phyloP scores from a whole-genome alignment of 2,329 filamentous ascomycete species.

The Sclerotinia minor region DNA sequence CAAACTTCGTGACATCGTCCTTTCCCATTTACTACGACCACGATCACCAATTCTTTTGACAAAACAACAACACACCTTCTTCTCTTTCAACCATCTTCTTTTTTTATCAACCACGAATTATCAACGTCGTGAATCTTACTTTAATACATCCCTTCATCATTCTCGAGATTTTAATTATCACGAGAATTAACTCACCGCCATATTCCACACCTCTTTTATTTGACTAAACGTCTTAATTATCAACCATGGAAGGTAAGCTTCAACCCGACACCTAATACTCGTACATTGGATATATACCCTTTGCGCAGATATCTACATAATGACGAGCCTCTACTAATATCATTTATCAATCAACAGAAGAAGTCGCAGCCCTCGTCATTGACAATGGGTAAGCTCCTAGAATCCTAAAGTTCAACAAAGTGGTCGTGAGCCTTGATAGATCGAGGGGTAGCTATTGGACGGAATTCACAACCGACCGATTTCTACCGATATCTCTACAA shows the following conservation, averaged over 20 bases:
- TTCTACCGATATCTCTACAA: slow-evolving; percentile 24
- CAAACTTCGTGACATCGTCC: slow-evolving; percentile 25
- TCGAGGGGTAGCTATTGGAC: slow-evolving; percentile 32
- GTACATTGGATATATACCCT: neutral
- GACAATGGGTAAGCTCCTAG: slow-evolving; percentile 97
- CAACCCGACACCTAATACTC: slow-evolving; percentile 2
- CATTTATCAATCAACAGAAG: slow-evolving; percentile 64
- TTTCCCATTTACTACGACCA: slow-evolving; percentile 27
- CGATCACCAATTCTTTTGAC: slow-evolving; percentile 27
- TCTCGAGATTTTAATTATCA: slow-evolving; percentile 23
- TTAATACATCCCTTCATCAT: slow-evolving; percentile 20
- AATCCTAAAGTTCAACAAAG: slow-evolving; percentile 25
- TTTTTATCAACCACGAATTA: slow-evolving; percentile 26
- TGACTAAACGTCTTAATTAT: slow-evolving; percentile 42
- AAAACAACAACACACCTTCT: slow-evolving; percentile 24
- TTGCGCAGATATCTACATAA: slow-evolving; percentile 30
- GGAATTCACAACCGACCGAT: slow-evolving; percentile 19
- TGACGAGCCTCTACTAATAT: slow-evolving; percentile 36
- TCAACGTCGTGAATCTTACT: slow-evolving; percentile 21
- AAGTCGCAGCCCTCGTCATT: slow-evolving; percentile 99
- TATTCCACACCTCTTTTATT: slow-evolving; percentile 28
- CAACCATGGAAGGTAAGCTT: slow-evolving; percentile 46
- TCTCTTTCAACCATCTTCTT: slow-evolving; percentile 22
- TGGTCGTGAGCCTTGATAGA: slow-evolving; percentile 28
- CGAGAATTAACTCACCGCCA: slow-evolving; percentile 23